A percentile compares a stretch with the other conserved stretches of the same genome.
These are phyloP conservation scores for Tetragonia tetragonoides DNA, from an alignment of 148 eudicot genomes.

Conservation along the genomic window DNA sequence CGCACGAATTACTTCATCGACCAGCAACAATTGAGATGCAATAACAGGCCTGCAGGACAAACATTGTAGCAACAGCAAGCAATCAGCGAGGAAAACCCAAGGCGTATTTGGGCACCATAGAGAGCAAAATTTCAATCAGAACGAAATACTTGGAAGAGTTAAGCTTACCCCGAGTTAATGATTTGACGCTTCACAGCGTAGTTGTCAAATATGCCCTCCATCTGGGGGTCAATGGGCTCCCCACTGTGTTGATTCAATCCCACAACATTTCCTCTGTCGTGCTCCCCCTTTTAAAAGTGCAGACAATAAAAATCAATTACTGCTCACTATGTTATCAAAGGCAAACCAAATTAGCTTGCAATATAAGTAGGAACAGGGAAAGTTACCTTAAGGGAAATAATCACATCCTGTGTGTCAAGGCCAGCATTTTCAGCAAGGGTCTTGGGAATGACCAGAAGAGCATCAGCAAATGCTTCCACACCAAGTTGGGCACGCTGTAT, in stretches of 20 bases:
- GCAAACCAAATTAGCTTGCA: background rate
- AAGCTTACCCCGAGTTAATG: constrained; percentile 75
- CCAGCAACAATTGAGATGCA: constrained; percentile 84
- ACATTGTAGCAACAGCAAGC: constrained; percentile 4
- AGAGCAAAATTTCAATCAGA: too few relatives aligned
- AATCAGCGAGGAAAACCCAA: background rate
- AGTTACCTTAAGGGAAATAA: constrained; percentile 71
- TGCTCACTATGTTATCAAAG: background rate
- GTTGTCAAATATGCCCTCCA: constrained; percentile 98
- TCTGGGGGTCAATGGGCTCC: constrained; percentile 85
- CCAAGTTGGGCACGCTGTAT: constrained; percentile 91
- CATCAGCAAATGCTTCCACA: constrained; percentile 93
- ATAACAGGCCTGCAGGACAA: constrained; percentile 74
- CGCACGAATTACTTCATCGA: constrained; percentile 97
- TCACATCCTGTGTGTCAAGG: constrained; percentile 89
- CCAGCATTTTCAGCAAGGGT: constrained; percentile 95
- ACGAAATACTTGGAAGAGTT: background rate
- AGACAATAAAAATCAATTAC: background rate
- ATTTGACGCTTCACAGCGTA: constrained; percentile 91
- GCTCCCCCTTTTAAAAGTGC: constrained; percentile 65
- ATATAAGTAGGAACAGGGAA: background rate
- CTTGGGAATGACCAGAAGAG: constrained; percentile 88
- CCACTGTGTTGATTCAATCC: constrained; percentile 82
- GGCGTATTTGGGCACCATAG: too few relatives aligned
- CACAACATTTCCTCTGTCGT: constrained; percentile 82